phyloP scores from a whole-genome alignment of 768 basidiomycete species.

The Naganishia kalamii region DNA sequence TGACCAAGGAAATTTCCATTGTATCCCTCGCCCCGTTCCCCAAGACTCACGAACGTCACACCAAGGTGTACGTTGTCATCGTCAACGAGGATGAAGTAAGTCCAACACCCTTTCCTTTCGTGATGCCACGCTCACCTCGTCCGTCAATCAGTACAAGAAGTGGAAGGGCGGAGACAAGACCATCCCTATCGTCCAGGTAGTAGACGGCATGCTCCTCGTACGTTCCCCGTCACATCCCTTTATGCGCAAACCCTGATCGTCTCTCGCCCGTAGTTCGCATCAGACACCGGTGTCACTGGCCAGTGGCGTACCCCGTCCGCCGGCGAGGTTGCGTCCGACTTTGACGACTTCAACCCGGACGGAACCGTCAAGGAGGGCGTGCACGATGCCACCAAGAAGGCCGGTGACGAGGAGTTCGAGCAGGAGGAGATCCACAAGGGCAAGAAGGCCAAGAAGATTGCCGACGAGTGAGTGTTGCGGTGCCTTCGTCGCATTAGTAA shows the following conservation, averaged over 20 bases:
- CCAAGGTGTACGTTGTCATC: constrained; percentile 26
- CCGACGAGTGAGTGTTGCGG: constrained; percentile 18
- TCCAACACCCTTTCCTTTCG: neutral
- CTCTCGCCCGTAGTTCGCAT: constrained; percentile 15
- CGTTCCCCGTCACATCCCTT: neutral
- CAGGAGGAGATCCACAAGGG: constrained; percentile 16
- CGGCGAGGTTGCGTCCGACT: constrained; percentile 24
- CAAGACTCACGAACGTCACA: neutral
- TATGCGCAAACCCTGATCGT: neutral
- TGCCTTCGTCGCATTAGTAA: neutral
- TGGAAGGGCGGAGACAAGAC: constrained; percentile 26
- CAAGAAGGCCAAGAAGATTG: constrained; percentile 20
- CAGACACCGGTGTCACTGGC: constrained; percentile 22
- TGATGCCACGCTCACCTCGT: neutral
- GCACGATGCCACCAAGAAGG: constrained; percentile 18
- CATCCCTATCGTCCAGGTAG: constrained; percentile 15
- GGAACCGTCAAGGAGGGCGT: constrained; percentile 17
- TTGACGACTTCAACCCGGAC: constrained; percentile 21
- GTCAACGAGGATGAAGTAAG: constrained; percentile 19
- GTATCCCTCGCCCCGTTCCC: constrained; percentile 16
- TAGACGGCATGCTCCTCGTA: constrained; percentile 17
- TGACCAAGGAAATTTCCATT: constrained; percentile 18
- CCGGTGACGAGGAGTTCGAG: neutral
- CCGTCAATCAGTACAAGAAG: constrained; percentile 19
- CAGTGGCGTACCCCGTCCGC: constrained; percentile 22